Base-by-base conservation (phyloP, 179 eudicot species). In the Corrigiola litoralis region DNA sequence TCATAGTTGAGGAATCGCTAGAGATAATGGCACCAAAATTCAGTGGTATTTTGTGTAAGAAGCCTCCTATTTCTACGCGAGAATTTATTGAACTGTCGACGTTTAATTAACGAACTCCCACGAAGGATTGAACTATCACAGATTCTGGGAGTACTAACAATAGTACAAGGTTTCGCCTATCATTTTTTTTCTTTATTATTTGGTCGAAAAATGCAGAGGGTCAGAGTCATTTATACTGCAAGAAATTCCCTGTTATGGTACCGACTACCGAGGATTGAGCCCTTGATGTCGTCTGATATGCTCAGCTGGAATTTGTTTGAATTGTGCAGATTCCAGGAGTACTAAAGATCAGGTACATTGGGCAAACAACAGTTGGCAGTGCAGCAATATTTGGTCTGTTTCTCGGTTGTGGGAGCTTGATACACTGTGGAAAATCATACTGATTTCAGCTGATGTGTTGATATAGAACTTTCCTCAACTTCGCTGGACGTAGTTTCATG, bases 351-450 rank as follows among this genome's bases (percentile, higher is more conserved):
- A 74, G 97, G 70, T 66, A 85, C 66, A 81, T 90, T 41, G 97
- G 97, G 31, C 95, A 85, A 80, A 88, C 90, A 9, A 90, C 97
- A 0, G 77, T 88, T 3, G 92, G 97, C n/a, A 90, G 95, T 75
- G 97, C 97, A 49, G 97, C 92, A 28, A 64, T 88, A 57, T 90
- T 90, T 46, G 97, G 97, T 27, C 86, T 90, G 65, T 88, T 90
- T 73, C 75, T 90, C 38, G 97, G 97, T 41, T 89, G 91, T 55
- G 95, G 97, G 63, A 87, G 97, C 81, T 85, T 90, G 66, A 88
- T 90, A 66, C 97, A 88, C 37, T 90, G 97, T 68, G 95, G 97
- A 55, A 90, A 80, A 63, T 90, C 95, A 7, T 85, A 87, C 56
- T 87, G 60, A 80, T 49, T 6, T 4, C 18, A 33, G 8, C 0